Conservation (phyloP, 139 green algal species). For the Limnomonas spitsbergensis region DNA sequence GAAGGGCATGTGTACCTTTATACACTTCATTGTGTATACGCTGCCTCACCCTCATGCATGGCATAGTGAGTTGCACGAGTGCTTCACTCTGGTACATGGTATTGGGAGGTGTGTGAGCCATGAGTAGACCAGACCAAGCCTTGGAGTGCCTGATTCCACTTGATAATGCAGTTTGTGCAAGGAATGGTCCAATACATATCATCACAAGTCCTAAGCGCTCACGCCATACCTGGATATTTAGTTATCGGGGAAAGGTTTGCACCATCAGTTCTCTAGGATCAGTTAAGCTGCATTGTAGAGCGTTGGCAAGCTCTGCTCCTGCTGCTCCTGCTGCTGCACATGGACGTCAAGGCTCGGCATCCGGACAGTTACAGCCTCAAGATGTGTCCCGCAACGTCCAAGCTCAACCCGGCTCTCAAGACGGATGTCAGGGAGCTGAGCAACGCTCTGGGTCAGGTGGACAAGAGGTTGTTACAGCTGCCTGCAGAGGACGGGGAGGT, state of each 20-base stretch:
- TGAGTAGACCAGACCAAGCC: too few relatives aligned
- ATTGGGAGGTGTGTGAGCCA: too few relatives aligned
- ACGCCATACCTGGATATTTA: too few relatives aligned
- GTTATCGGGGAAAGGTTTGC: too few relatives aligned
- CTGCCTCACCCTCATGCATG: neutral
- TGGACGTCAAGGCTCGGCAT: conserved; percentile 20
- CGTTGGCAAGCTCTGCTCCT: neutral
- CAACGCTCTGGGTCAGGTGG: conserved; percentile 13
- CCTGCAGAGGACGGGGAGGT: neutral
- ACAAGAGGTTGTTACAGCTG: neutral
- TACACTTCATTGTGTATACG: conserved; percentile 54
- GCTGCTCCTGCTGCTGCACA: neutral
- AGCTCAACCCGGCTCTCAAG: conserved; percentile 23
- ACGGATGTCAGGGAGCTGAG: conserved; percentile 40
- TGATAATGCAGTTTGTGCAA: too few relatives aligned
- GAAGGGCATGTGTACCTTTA: conserved; percentile 47
- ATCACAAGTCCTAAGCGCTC: too few relatives aligned
- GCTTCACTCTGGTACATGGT: too few relatives aligned
- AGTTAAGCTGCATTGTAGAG: conserved; percentile 1
- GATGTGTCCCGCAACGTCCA: conserved; percentile 22
- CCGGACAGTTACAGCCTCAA: conserved; percentile 26
- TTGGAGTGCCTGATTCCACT: too few relatives aligned
- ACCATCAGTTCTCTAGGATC: too few relatives aligned
- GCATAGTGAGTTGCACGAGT: too few relatives aligned
- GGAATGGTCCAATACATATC: too few relatives aligned